A percentile compares a stretch with the other conserved stretches of the same genome.
Conservation (phyloP, 495 filamentous ascomycete genomes). For the Cercophora samala region DNA sequence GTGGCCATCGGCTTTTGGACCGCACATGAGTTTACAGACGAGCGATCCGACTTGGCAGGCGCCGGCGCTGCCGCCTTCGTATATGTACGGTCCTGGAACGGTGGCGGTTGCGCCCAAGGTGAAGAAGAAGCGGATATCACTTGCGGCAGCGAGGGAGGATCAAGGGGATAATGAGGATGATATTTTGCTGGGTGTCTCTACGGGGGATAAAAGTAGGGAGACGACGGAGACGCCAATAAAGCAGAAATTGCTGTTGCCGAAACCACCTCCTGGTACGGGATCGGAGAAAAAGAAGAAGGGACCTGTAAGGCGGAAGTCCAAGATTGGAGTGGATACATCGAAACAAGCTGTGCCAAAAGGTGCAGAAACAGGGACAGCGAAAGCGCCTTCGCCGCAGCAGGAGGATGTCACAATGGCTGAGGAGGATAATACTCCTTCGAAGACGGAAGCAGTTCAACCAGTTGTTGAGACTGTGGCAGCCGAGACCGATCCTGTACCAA, state of each 20-base stretch:
- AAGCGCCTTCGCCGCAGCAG: not conserved
- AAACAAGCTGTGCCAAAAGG: not conserved
- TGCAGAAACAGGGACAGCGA: not conserved
- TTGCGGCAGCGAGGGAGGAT: conserved; percentile 15
- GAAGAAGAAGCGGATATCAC: conserved; percentile 15
- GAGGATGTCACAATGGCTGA: not conserved
- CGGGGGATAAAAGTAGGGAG: not conserved
- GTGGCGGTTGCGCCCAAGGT: conserved; percentile 3
- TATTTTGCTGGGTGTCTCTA: conserved; percentile 23
- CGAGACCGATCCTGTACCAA: not conserved
- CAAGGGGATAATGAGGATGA: conserved; percentile 29
- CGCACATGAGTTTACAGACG: conserved; percentile 6
- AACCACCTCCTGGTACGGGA: conserved; percentile 3
- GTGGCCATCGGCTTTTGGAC: not conserved
- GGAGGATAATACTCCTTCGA: not conserved
- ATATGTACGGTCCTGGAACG: conserved; percentile 1
- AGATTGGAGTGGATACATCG: not conserved
- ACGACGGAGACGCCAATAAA: not conserved
- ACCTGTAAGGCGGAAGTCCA: not conserved
- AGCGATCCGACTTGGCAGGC: conserved; percentile 29
- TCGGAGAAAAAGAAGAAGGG: not conserved
- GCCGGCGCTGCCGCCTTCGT: conserved; percentile 29
- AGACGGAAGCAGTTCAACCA: not conserved
- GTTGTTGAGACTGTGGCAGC: not conserved
- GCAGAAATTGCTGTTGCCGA: conserved; percentile 8